Conservation (phyloP, 2,329 filamentous ascomycete species). For the Dothiorella sarmentorum region DNA sequence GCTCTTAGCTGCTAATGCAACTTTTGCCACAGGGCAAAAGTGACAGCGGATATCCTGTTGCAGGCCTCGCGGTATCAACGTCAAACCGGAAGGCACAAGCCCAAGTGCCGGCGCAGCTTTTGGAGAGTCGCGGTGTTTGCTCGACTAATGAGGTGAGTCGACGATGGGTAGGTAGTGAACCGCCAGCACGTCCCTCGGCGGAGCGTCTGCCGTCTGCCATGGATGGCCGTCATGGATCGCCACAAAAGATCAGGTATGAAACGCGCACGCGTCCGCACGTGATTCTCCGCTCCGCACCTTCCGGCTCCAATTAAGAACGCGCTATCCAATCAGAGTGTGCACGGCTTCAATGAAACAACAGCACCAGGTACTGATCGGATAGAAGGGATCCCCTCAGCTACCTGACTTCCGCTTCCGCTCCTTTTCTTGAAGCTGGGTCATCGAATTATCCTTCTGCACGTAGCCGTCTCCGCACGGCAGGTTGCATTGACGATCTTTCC, state of each 20-base stretch:
- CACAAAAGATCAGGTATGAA: neutral
- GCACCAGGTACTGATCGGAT: too few relatives aligned
- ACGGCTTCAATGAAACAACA: too few relatives aligned
- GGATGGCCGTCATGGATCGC: neutral
- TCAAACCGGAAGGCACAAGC: neutral
- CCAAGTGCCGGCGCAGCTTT: neutral
- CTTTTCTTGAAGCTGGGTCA: neutral
- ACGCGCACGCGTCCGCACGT: neutral
- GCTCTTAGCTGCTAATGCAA: neutral
- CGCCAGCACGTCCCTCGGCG: constrained; percentile 6
- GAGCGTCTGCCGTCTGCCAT: neutral
- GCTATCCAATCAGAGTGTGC: too few relatives aligned
- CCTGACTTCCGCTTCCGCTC: too few relatives aligned
- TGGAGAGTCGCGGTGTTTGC: neutral
- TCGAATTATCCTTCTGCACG: neutral
- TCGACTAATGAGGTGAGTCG: constrained; percentile 4
- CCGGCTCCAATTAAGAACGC: too few relatives aligned
- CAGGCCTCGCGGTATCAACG: neutral
- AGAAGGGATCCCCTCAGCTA: too few relatives aligned
- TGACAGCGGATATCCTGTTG: neutral
- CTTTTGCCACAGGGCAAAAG: constrained; percentile 13
- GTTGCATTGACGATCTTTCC: neutral
- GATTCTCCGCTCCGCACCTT: too few relatives aligned
- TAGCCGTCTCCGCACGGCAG: neutral
- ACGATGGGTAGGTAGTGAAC: neutral